Evolutionary conservation across 2,329 filamentous ascomycete species (phyloP), one percentile per base, ranked within the genome.

Genomic region (Trichoderma brevicompactum): DNA sequence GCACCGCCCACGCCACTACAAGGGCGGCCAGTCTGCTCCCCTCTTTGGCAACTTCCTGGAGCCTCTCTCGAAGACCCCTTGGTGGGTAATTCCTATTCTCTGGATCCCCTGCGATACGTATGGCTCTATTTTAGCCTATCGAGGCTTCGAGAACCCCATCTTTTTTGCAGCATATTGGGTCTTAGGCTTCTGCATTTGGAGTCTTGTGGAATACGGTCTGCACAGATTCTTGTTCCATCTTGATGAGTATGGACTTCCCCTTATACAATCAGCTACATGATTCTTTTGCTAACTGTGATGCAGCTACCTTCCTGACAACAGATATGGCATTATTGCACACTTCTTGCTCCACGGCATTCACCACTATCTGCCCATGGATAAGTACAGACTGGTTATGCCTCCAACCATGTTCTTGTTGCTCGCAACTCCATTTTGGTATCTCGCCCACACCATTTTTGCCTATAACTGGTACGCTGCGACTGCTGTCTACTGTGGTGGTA

Each of bases 341-440:
- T 99, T 99, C 80, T 80, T 97, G 46, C 90, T 99, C 32, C 95
- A 99, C 73, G 95, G 95, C 69, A 92, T 99, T 69, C 95, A 99
- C 75, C 95, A 99, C 79, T 99, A 98, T 79, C 86, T 99, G 5
- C 95, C 95, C n/a, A 98, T 99, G 95, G 95, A 99, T 81, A 94
- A 90, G 75, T 94, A 97, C 73, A 89, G 95, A 67, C 89, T 99
- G 9, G 95, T 99, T 69, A 98, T 99, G 95, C 95, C 95, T 1
- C 95, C 95, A 0, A 87, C 92, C 0, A 83, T 99, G 3, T 98
- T 99, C 75, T 68, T 94, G 28, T 84, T 86, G 12, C 88, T 99
- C 19, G 94, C 94, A 6, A 84, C 86, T 0, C 95, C 95, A 0
- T 98, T 98, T 82, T 99, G 92, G 90, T 92, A 92, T 77, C 82